These are phyloP conservation scores for Boletus subcaerulescens DNA, from an alignment of 768 basidiomycete genomes.

Conservation along the genomic window DNA sequence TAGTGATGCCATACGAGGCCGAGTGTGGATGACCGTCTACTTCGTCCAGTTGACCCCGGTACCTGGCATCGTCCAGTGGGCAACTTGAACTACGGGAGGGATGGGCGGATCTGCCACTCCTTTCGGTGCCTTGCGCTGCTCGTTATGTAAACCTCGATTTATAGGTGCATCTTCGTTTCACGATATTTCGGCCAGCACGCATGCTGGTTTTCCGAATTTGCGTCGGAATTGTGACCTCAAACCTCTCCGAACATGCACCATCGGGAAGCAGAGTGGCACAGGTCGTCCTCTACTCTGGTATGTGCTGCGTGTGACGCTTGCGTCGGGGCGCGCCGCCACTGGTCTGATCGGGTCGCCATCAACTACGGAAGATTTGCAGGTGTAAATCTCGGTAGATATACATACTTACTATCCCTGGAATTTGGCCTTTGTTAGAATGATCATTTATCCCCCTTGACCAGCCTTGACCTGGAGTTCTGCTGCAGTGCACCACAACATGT, in stretches of 20 bases:
- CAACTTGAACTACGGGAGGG: no score
- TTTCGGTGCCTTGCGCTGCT: no score
- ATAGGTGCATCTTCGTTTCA: no score
- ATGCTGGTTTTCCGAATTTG: no score
- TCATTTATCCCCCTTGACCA: not conserved
- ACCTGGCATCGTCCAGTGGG: no score
- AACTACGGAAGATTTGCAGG: not conserved
- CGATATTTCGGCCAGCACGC: no score
- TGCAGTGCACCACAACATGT: not conserved
- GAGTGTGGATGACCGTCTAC: not conserved
- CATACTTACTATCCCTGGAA: constrained; percentile 6
- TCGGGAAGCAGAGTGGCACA: not conserved
- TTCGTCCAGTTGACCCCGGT: not conserved
- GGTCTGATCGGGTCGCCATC: not conserved
- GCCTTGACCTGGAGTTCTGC: no score
- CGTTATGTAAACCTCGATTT: not conserved
- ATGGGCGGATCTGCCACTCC: no score
- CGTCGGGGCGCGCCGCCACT: not conserved
- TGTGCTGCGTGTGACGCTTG: no score
- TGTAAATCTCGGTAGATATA: constrained; percentile 3
- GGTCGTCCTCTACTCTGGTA: not conserved
- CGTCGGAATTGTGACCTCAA: no score
- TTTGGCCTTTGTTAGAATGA: not conserved
- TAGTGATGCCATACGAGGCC: not conserved
- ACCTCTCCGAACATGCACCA: no score